Conservation (phyloP, 2,329 filamentous ascomycete species). For the Drechslerella coelobrocha region DNA sequence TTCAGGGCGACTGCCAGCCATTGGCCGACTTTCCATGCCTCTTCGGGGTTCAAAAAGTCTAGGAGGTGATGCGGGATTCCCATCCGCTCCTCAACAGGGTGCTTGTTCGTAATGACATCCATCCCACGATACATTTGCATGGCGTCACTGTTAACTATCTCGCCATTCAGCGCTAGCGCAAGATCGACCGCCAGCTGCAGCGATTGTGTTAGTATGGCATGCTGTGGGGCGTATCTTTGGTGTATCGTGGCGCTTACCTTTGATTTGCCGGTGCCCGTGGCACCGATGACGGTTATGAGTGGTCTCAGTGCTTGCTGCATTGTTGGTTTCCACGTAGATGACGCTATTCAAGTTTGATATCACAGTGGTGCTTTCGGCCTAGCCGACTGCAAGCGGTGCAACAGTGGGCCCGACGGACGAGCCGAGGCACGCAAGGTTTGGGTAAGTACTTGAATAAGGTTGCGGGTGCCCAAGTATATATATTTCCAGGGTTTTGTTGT, state of each 20-base stretch:
- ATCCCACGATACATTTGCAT: conserved; percentile 96
- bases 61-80: conserved; percentile 88
- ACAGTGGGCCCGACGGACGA: no score
- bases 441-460: background rate
- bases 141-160: conserved; percentile 95
- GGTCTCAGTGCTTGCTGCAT: conserved; percentile 59
- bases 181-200: conserved; percentile 84
- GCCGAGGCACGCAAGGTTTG: background rate
- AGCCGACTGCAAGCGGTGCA: no score
- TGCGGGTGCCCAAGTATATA: background rate
- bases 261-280: conserved; percentile 92
- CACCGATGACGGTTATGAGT: conserved; percentile 81
- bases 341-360: background rate
- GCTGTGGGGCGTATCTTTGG: no score
- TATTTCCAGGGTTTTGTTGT: no score
- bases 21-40: conserved; percentile 80
- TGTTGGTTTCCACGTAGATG: background rate
- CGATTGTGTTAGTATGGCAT: background rate
- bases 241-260: conserved; percentile 65
- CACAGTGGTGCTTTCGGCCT: no score
- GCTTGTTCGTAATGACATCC: conserved; percentile 94
- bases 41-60: conserved; percentile 75
- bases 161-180: conserved; percentile 81
- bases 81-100: conserved; percentile 74
- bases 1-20: conserved; percentile 58